phyloP scores from a whole-genome alignment of 2,329 filamentous ascomycete species.

The Calonectria leucothoes region DNA sequence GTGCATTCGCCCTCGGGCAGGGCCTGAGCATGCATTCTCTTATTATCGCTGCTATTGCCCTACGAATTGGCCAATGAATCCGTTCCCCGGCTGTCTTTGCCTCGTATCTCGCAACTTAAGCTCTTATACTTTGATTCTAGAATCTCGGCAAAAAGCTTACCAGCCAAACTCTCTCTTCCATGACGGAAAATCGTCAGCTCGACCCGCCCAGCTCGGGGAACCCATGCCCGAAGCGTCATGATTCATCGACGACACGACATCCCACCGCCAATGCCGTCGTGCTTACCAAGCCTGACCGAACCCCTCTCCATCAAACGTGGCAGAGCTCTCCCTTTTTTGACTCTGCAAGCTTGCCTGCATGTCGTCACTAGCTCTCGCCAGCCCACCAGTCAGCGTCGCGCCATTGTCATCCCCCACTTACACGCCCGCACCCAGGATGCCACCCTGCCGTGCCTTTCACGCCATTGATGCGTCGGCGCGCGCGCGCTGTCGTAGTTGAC shows the following conservation, averaged over 20 bases:
- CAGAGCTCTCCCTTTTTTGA: not conserved
- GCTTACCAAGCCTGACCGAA: slow-evolving; percentile 11
- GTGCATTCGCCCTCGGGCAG: slow-evolving; percentile 10
- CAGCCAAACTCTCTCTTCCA: not conserved
- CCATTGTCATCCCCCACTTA: slow-evolving; percentile 43
- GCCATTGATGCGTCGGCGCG: slow-evolving; percentile 5
- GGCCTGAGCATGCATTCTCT: too few relatives aligned
- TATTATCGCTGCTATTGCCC: too few relatives aligned
- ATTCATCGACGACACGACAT: not conserved
- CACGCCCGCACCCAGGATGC: slow-evolving; percentile 30
- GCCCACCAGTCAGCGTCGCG: slow-evolving; percentile 32
- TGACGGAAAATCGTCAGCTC: not conserved
- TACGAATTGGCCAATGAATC: too few relatives aligned
- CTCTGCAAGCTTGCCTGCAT: slow-evolving; percentile 22
- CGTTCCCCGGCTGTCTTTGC: too few relatives aligned
- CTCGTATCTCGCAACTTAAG: not conserved
- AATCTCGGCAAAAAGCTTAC: not conserved
- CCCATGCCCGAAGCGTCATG: not conserved
- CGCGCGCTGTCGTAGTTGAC: not conserved
- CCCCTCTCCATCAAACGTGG: not conserved
- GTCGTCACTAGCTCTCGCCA: slow-evolving; percentile 34
- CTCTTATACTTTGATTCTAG: not conserved
- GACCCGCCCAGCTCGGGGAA: not conserved
- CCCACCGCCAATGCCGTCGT: not conserved
- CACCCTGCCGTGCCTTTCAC: slow-evolving; percentile 21